phyloP scores from a whole-genome alignment of 305 asterid species.

The Fraxinus floribunda region DNA sequence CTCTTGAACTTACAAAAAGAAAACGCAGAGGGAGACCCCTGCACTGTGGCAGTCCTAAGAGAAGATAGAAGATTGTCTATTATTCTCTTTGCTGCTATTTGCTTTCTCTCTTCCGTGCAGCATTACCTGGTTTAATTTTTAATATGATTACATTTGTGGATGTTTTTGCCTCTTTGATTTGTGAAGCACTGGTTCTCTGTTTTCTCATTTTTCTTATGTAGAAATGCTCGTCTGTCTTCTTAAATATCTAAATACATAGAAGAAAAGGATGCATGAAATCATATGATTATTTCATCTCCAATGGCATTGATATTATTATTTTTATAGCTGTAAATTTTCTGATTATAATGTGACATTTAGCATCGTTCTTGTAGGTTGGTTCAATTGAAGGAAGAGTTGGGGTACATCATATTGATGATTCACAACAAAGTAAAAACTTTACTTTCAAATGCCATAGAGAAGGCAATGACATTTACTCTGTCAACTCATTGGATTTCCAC shows the following conservation, averaged over 20 bases:
- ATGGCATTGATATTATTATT: not conserved
- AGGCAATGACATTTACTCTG: conserved; percentile 75
- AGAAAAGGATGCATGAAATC: not conserved
- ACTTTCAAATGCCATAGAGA: conserved; percentile 98
- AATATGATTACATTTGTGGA: not conserved
- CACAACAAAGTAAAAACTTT: conserved; percentile 75
- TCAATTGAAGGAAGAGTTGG: conserved; percentile 98
- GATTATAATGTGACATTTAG: conserved; percentile 9
- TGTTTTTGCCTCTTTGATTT: not conserved
- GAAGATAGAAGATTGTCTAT: not conserved
- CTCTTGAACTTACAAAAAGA: not conserved
- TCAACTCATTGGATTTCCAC: conserved; percentile 83
- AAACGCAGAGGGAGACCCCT: not conserved
- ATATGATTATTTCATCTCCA: not conserved
- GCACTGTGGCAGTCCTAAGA: not conserved
- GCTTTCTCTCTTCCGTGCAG: not conserved
- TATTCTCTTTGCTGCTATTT: not conserved
- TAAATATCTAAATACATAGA: not conserved
- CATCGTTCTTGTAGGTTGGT: conserved; percentile 62
- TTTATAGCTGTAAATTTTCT: not conserved
- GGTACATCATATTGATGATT: conserved; percentile 87
- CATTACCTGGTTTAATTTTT: not conserved
- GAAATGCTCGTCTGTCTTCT: not conserved
- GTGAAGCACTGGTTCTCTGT: not conserved
- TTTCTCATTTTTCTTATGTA: not conserved